Evolutionary conservation across 164 flowering plant species (phyloP).

Genomic region (Magnolia sinica): DNA sequence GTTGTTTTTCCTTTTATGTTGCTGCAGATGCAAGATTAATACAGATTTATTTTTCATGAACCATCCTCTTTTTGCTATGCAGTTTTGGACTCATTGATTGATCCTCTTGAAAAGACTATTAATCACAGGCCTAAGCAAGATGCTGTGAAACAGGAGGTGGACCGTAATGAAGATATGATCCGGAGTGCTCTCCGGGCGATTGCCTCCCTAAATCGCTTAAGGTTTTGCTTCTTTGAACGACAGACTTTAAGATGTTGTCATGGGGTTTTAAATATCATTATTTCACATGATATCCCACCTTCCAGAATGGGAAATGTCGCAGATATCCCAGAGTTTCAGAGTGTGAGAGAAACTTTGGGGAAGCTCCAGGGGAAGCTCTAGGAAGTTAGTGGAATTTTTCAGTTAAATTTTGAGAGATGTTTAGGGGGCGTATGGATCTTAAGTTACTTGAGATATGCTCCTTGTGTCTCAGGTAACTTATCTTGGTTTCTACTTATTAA

Average conservation of each 20-base stretch:
- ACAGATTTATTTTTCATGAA: background rate
- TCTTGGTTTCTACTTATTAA: too few relatives aligned
- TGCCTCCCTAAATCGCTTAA: conserved; percentile 85
- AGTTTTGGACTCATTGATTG: conserved; percentile 97
- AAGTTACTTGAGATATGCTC: too few relatives aligned
- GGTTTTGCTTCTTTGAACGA: conserved; percentile 34
- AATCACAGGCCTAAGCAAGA: conserved; percentile 90
- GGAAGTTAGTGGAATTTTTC: too few relatives aligned
- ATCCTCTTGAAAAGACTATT: conserved; percentile 91
- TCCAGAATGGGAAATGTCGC: background rate
- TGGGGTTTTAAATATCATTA: background rate
- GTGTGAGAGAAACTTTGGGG: too few relatives aligned
- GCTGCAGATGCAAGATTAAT: background rate
- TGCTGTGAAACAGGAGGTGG: conserved; percentile 99
- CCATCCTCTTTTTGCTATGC: conserved; percentile 5
- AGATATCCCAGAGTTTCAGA: too few relatives aligned
- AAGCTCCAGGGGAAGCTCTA: too few relatives aligned
- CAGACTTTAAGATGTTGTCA: background rate
- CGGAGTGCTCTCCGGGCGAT: conserved; percentile 95
- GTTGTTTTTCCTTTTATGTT: background rate
- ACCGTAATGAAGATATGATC: conserved; percentile 99
- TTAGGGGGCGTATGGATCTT: too few relatives aligned
- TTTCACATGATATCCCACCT: background rate
- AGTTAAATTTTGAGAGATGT: too few relatives aligned
- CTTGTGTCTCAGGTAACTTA: too few relatives aligned